Evolutionary conservation across 495 filamentous ascomycete genomes (phyloP).

Genomic region (Talaromyces stipitatus): DNA sequence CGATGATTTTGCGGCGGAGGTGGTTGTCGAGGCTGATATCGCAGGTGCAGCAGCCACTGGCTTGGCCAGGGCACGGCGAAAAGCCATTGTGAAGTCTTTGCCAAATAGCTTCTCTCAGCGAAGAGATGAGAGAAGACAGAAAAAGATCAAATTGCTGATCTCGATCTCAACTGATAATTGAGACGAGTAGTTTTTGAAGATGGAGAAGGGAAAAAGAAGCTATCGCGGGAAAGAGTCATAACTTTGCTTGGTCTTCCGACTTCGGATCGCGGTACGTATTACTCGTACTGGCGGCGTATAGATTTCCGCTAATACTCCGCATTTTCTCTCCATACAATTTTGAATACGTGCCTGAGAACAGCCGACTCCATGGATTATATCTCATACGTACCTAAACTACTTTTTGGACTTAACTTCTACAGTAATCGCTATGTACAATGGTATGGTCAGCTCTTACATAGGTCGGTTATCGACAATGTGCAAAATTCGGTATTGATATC

Average conservation of each 20-base stretch:
- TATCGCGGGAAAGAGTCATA: conserved; percentile 3
- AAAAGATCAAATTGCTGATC: neutral
- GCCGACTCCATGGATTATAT: too few relatives aligned
- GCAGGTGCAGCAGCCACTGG: conserved; percentile 24
- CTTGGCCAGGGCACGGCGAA: conserved; percentile 40
- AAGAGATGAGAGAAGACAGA: neutral
- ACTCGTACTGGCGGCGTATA: neutral
- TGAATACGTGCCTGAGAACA: too few relatives aligned
- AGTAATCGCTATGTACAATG: neutral
- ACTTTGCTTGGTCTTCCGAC: neutral
- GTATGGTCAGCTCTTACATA: neutral
- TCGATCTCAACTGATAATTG: conserved; percentile 5
- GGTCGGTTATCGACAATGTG: neutral
- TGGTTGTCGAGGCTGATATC: conserved; percentile 20
- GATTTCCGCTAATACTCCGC: neutral
- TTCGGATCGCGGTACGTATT: neutral
- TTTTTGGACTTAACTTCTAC: neutral
- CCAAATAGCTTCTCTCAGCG: neutral
- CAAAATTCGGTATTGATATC: neutral
- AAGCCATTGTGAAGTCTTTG: conserved; percentile 31
- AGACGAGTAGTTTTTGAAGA: neutral
- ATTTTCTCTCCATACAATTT: neutral
- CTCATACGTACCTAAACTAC: too few relatives aligned
- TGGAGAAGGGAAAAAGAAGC: neutral
- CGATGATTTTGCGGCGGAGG: conserved; percentile 28